Conservation (phyloP, 495 filamentous ascomycete genomes). For the Neurospora cerealis region DNA sequence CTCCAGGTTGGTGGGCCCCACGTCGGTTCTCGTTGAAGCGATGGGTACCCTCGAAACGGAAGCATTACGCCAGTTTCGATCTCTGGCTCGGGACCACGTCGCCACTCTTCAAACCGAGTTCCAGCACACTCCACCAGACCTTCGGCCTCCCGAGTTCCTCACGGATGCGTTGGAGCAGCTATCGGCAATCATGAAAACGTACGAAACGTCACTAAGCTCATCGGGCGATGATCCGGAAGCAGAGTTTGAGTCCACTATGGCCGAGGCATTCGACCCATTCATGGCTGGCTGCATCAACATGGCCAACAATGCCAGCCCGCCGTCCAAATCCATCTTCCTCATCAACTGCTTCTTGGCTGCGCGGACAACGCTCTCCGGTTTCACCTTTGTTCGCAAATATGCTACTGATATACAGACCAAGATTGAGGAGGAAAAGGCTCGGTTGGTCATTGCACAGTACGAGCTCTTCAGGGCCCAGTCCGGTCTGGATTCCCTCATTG, state of each 20-base stretch:
- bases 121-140: constrained; percentile 53
- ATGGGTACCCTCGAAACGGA: constrained; percentile 59
- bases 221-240: constrained; percentile 39
- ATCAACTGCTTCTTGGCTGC: constrained; percentile 69
- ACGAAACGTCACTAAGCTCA: constrained; percentile 65
- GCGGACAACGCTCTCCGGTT: constrained; percentile 38
- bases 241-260: constrained; percentile 72
- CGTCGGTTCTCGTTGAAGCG: constrained; percentile 59
- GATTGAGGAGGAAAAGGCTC: constrained; percentile 29
- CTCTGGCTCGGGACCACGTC: constrained; percentile 67
- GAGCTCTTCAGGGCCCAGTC: constrained; percentile 63
- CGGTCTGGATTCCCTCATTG: constrained; percentile 59
- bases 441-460: constrained; percentile 51
- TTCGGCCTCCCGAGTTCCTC: constrained; percentile 76
- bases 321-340: constrained; percentile 61
- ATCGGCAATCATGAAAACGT: constrained; percentile 63
- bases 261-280: constrained; percentile 79
- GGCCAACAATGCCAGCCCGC: constrained; percentile 46
- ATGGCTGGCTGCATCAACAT: constrained; percentile 63
- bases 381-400: constrained; percentile 43
- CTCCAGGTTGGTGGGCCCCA: constrained; percentile 58
- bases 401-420: constrained; percentile 34
- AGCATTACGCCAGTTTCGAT: constrained; percentile 74
- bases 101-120: constrained; percentile 61
- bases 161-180: constrained; percentile 69